Evolutionary conservation across 2,329 filamentous ascomycete genomes (phyloP).

Genomic region (Fusarium nanum): DNA sequence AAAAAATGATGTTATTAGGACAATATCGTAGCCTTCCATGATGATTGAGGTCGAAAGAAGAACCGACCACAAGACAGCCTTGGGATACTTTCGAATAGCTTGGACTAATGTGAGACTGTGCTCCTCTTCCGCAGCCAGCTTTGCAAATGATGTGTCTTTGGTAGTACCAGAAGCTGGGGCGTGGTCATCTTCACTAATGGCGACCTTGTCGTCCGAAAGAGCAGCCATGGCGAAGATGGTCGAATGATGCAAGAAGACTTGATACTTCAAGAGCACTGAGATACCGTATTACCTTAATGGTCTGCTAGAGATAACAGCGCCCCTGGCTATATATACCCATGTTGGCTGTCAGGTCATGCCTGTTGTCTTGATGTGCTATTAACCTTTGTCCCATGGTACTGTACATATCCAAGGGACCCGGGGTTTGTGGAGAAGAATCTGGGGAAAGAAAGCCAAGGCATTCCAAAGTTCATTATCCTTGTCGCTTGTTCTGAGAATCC

Average conservation of each 20-base stretch:
- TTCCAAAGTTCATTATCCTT: neutral
- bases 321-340: conserved; percentile 20
- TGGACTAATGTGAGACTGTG: conserved; percentile 28
- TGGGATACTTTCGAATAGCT: conserved; percentile 29
- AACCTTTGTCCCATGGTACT: neutral
- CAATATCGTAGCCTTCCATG: conserved; percentile 52
- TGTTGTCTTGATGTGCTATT: neutral
- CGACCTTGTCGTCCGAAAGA: conserved; percentile 31
- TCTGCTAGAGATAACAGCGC: neutral
- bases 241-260: neutral
- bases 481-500: neutral
- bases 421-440: conserved; percentile 17
- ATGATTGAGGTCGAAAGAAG: conserved; percentile 50
- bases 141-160: conserved; percentile 31
- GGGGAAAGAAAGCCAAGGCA: conserved; percentile 11
- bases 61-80: conserved; percentile 31
- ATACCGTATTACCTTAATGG: neutral
- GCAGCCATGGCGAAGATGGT: conserved; percentile 2
- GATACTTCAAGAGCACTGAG: too few relatives aligned
- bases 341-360: neutral
- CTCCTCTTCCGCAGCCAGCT: conserved; percentile 31
- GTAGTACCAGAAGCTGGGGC: neutral
- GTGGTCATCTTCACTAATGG: conserved; percentile 34
- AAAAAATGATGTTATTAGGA: conserved; percentile 48
- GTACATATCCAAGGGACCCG: neutral